A percentile compares a stretch with the other conserved stretches of the same genome.
phyloP scores from a whole-genome alignment of 2,329 filamentous ascomycete genomes.

The Fusarium tjaetaba region DNA sequence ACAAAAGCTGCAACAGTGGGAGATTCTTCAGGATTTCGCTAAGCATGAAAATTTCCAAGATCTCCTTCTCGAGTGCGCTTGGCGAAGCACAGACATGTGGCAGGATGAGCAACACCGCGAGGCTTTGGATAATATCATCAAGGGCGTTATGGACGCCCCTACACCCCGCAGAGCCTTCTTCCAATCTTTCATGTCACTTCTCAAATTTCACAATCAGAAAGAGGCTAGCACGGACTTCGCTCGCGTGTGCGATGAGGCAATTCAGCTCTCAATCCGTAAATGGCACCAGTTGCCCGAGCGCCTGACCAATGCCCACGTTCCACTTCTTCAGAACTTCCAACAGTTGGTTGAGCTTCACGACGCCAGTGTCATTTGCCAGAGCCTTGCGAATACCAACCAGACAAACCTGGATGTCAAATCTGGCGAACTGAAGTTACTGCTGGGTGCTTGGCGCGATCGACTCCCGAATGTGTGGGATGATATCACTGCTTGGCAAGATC shows the following conservation, averaged over 20 bases:
- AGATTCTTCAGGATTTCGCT: slow-evolving; percentile 95
- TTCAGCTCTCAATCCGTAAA: slow-evolving; percentile 95
- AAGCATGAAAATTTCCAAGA: slow-evolving; percentile 99
- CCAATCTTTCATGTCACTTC: slow-evolving; percentile 96
- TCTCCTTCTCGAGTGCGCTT: slow-evolving; percentile 91
- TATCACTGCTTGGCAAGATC: slow-evolving; percentile 98
- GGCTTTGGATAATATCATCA: slow-evolving; percentile 90
- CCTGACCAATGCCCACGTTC: slow-evolving; percentile 94
- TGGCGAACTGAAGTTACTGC: slow-evolving; percentile 90
- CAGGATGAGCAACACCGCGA: slow-evolving; percentile 86
- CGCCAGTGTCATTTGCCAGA: slow-evolving; percentile 94
- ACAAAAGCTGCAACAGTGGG: slow-evolving; percentile 98
- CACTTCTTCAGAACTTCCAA: slow-evolving; percentile 96
- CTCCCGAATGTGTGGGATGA: slow-evolving; percentile 99
- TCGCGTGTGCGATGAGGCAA: slow-evolving; percentile 93
- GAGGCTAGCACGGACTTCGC: slow-evolving; percentile 84
- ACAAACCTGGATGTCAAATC: slow-evolving; percentile 92
- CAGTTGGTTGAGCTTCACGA: slow-evolving; percentile 97
- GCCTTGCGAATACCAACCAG: slow-evolving; percentile 84
- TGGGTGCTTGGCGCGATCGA: slow-evolving; percentile 95
- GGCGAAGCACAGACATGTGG: slow-evolving; percentile 97
- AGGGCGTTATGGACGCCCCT: slow-evolving; percentile 96
- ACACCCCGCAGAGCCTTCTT: slow-evolving; percentile 96
- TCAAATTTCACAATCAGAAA: slow-evolving; percentile 92
- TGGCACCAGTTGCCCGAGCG: slow-evolving; percentile 98